Percentiles rank a stretch among this genome's conserved stretches.
phyloP scores from a whole-genome alignment of 75 land plant species.

The Selaginella moellendorffii region DNA sequence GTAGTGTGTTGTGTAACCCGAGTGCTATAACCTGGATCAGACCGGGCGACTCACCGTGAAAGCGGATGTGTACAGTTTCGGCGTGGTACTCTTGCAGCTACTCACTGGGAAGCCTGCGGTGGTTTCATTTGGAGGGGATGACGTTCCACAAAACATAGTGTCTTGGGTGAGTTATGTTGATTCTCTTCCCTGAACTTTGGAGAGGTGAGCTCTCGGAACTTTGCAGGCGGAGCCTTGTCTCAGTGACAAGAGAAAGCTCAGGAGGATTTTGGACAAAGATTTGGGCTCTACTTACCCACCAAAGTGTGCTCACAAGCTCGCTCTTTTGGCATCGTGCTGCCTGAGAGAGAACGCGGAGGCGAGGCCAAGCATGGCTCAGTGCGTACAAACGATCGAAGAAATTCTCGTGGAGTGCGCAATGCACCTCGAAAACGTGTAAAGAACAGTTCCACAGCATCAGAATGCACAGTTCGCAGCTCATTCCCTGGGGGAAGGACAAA shows the following conservation, averaged over 20 bases:
- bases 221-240: constrained; percentile 41
- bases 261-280: constrained; percentile 51
- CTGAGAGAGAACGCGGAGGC: constrained; percentile 37
- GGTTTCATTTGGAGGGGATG: constrained; percentile 50
- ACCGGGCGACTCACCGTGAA: constrained; percentile 72
- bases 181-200: too few relatives aligned
- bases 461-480: too few relatives aligned
- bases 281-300: constrained; percentile 35
- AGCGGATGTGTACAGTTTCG: constrained; percentile 80
- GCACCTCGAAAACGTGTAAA: too few relatives aligned
- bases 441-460: too few relatives aligned
- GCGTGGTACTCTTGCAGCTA: constrained; percentile 68
- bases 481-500: too few relatives aligned
- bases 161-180: constrained; percentile 39
- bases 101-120: constrained; percentile 62
- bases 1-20: too few relatives aligned
- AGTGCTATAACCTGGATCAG: constrained; percentile 23
- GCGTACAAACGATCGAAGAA: constrained; percentile 52
- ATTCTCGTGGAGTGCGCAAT: too few relatives aligned
- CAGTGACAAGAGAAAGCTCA: constrained; percentile 49
- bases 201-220: too few relatives aligned
- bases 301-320: constrained; percentile 43
- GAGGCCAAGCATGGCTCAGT: constrained; percentile 55
- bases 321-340: constrained; percentile 51
- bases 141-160: constrained; percentile 56